A percentile compares a stretch with the other conserved stretches of the same genome.
These are phyloP conservation scores for Triticum turgidum DNA, from an alignment of 176 grass and related monocot species.

Conservation along the genomic window DNA sequence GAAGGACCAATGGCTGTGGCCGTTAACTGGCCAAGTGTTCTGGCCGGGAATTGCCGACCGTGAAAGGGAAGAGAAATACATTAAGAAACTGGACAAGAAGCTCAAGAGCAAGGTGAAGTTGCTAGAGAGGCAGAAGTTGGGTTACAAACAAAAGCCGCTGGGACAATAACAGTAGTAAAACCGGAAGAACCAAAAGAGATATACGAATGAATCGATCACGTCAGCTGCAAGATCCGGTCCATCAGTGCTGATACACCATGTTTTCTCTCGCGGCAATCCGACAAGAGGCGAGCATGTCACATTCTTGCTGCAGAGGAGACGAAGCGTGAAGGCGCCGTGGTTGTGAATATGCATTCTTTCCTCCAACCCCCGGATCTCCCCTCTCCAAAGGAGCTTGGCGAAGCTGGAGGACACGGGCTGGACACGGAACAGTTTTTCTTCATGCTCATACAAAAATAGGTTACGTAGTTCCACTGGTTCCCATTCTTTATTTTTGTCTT, in stretches of 20 bases:
- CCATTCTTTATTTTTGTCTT: constrained; percentile 33
- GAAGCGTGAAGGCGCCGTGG: not conserved
- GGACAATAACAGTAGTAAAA: constrained; percentile 47
- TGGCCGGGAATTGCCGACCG: constrained; percentile 81
- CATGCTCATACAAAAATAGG: constrained; percentile 23
- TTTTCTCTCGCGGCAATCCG: not conserved
- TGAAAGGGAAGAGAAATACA: constrained; percentile 82
- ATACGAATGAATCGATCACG: not conserved
- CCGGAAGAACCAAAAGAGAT: constrained; percentile 3
- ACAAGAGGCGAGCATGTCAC: not conserved
- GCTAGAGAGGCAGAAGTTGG: constrained; percentile 78
- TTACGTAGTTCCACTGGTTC: constrained; percentile 30
- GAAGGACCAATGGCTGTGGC: constrained; percentile 76
- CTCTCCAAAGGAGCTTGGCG: constrained; percentile 38
- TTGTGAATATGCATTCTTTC: constrained; percentile 51
- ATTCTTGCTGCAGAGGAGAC: constrained; percentile 22
- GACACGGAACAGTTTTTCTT: constrained; percentile 12
- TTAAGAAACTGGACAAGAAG: constrained; percentile 91
- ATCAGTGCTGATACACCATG: not conserved
- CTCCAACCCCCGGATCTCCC: constrained; percentile 25
- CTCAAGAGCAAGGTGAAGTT: constrained; percentile 78
- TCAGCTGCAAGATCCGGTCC: constrained; percentile 5
- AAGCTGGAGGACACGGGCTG: constrained; percentile 25
- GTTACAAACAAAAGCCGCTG: constrained; percentile 95
- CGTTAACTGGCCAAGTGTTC: constrained; percentile 81